Evolutionary conservation across 2,329 filamentous ascomycete genomes (phyloP), one percentile per base, ranked within the genome.

Genomic region (Ploettnerulaceae sp.): DNA sequence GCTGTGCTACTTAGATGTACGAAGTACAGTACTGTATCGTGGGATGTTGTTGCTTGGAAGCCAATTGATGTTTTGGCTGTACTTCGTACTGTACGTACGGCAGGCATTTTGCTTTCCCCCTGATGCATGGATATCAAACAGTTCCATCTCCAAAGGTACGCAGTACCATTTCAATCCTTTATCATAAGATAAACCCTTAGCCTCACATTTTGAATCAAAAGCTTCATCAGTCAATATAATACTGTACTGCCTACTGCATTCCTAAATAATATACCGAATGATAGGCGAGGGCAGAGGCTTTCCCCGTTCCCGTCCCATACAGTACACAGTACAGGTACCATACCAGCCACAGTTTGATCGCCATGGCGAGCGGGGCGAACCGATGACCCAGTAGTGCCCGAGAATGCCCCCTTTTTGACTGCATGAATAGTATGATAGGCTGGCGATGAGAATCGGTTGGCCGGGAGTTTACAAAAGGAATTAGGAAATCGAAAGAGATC

Each of bases 351-450:
- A 12, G 37, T 40, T 40, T 40, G 36, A 38, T 26, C 36, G 36
- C 36, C 36, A 28, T 28, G 7, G 3, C 17, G 25, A 29, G 37
- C 37, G 37, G 37, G 37, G 37, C 37, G 37, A 40, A 40, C 37
- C 37, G 37, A 31, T 29, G 37, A 18, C 5, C n/a, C 24, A 24
- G 35, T 40, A 40, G 37, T 31, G 37, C 37, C 37, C 37, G 37
- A 29, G 15, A 7, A 26, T 26, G 28, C 25, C 37, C 37, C 37
- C 37, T 40, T 29, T 40, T 31, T 12, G 20, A 9, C 15, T 7
- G 37, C 37, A 31, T 29, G 36, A 38, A 20, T 15, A 25, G 24
- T 28, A 15, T 38, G 25, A 12, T 4, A 12, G 31, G 25, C 11
- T 20, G 11, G 31, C 31, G 31, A 34, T 15, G 2, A 18, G 17